Evolutionary conservation across 2,329 filamentous ascomycete species (phyloP), one percentile per base, ranked within the genome.

Genomic region (Neonectria punicea): DNA sequence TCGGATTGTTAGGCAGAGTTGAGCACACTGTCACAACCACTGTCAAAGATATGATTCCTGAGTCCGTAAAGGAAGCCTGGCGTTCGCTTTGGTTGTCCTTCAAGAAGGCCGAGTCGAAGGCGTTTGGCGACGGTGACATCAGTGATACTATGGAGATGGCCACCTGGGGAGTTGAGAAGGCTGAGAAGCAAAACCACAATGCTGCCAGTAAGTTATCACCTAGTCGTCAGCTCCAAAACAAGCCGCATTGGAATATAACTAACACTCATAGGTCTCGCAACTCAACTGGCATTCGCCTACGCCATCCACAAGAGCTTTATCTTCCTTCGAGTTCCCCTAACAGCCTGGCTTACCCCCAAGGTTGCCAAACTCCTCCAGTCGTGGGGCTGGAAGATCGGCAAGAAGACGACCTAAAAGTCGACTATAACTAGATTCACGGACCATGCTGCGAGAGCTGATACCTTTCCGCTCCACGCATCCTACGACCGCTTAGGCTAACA

Each of bases 251-350:
- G 63, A 68, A 39, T 61, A 72, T 77, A 71, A 78, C 69, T 54
- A 51, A 43, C 53, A 43, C 30, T 36, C 44, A 30, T 68, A 90
- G 88, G 88, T 72, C 79, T 91, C 36, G 88, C 85, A 56, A 98
- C 96, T 9, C 94, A 98, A 77, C 84, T 99, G 32, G 94, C 93
- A 16, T 86, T 99, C 53, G 96, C 96, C 13, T 99, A 99, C 76
- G 95, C 95, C 30, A 93, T 99, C 63, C 96, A 99, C 85, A 99
- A 99, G 83, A 97, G 92, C 73, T 93, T 98, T 79, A 98, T 99
- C 75, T 97, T 99, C 80, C 80, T 98, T 70, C 89, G 96, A n/a
- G 93, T 99, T 10, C 96, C 96, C 9, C 82, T 98, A 68, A 96
- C 96, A 1, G 94, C 93, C 13, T 95, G 94, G 3, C 86, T 98